Base-by-base conservation (phyloP, 1,284 basidiomycete species). In the Cryptococcus sp. region DNA sequence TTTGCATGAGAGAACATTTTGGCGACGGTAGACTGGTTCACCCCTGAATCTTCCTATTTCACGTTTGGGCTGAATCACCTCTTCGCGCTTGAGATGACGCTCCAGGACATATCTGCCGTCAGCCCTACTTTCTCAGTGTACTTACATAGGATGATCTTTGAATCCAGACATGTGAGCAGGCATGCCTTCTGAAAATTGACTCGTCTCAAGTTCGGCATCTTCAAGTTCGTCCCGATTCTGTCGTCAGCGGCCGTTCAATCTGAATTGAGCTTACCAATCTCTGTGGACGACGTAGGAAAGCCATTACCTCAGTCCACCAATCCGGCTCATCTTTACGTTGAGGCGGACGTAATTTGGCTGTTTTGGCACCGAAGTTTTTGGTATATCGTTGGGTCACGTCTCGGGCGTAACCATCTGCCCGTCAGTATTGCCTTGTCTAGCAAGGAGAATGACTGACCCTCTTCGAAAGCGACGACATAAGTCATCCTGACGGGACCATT, bases 381-480 rank as follows among this genome's bases (percentile, higher is more conserved):
- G 93, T 88, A 74, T 81, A 82, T 2, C 80, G 69, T 14, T 78
- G 63, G 0, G 80, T 82, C 1, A 82, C 79, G 59, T 82, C 80
- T 45, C 79, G 70, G 4, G 77, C 79, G 52, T 76, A 77, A 0
- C 79, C 79, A 57, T 82, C 80, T 78, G 51, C 10, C 36, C 16
- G 32, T 14, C 31, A 23, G 21, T 49, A n/a, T 21, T 7, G 31
- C 21, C 18, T 23, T 1, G 16, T 40, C 14, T 41, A 23, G 18
- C 7, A 16, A 31, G 11, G 19, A 25, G 11, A 24, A 32, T 32
- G 14, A 86, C 46, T 82, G 81, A 76, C 93, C 91, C 70, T 98
- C 94, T 73, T 99, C 96, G 46, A 92, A 86, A 0, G 87, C 93
- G 2, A 98, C 76, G 1, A 98, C 93, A 72, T 98, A 99, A 7